These are phyloP conservation scores for Phytophthora boehmeriae DNA, from an alignment of 352 stramenopile species.

Conservation along the genomic window DNA sequence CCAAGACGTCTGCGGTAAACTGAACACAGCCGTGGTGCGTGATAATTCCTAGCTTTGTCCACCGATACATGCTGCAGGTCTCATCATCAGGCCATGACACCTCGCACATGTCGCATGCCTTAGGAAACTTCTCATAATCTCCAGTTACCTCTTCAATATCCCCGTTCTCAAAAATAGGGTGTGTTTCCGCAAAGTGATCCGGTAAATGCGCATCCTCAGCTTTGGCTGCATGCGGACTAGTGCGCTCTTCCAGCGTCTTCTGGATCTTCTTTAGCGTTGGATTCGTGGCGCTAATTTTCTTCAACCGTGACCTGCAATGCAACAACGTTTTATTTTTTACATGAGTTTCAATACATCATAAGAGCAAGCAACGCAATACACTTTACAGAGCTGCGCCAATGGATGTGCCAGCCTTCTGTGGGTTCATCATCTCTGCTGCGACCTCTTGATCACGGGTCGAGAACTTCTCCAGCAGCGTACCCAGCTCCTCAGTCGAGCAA, in stretches of 20 bases:
- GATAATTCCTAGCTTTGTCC: constrained; percentile 56
- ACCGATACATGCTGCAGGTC: constrained; percentile 56
- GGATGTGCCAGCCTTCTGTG: constrained; percentile 51
- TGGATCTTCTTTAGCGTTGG: constrained; percentile 74
- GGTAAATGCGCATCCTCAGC: constrained; percentile 50
- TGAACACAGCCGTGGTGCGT: constrained; percentile 78
- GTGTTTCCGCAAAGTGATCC: constrained; percentile 64
- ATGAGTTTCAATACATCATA: neutral
- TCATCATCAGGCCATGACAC: constrained; percentile 83
- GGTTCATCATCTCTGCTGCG: constrained; percentile 68
- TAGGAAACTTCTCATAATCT: constrained; percentile 14
- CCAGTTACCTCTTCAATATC: constrained; percentile 56
- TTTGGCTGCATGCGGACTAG: constrained; percentile 35
- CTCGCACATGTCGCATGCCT: constrained; percentile 80
- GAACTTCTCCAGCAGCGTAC: constrained; percentile 73
- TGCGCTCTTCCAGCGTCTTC: constrained; percentile 71
- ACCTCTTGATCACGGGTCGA: constrained; percentile 58
- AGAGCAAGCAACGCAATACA: neutral
- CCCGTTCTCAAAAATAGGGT: constrained; percentile 75
- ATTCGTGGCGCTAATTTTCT: constrained; percentile 67
- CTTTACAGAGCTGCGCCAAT: constrained; percentile 66
- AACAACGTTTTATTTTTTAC: too few relatives aligned
- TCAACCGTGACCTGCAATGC: constrained; percentile 58
- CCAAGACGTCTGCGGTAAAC: constrained; percentile 76
- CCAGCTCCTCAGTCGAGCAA: constrained; percentile 62